These are phyloP conservation scores for Castanospermum australe DNA, from an alignment of 306 rosid genomes.

Conservation along the genomic window DNA sequence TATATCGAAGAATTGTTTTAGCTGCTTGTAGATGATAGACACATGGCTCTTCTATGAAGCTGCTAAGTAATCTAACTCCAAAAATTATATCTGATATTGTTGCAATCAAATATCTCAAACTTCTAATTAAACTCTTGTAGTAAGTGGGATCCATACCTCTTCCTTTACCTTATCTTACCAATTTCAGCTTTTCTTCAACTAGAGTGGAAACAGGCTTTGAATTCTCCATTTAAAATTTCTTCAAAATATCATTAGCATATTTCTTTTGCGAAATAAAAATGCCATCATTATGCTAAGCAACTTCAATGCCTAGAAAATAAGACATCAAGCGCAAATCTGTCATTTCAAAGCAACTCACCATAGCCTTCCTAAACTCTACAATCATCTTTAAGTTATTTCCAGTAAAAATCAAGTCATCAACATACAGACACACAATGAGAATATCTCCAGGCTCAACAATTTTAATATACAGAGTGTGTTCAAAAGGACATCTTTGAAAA, in stretches of 20 bases:
- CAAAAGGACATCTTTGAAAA: background rate
- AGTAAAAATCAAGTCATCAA: background rate
- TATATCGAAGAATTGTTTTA: background rate
- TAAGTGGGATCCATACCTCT: background rate
- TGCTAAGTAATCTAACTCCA: background rate
- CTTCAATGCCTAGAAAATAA: background rate
- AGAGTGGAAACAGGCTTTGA: background rate
- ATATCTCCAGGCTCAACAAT: background rate
- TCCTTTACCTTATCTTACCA: background rate
- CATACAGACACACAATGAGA: background rate
- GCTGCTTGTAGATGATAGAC: background rate
- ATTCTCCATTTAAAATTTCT: background rate
- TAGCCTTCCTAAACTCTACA: background rate
- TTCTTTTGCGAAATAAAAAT: background rate
- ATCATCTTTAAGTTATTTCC: background rate
- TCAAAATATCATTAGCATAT: background rate
- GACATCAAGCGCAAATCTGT: background rate
- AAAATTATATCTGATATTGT: background rate
- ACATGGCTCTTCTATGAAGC: background rate
- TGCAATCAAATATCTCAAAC: background rate
- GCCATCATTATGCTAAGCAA: background rate
- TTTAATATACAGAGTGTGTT: too few relatives aligned
- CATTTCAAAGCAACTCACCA: background rate
- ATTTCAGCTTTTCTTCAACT: background rate
- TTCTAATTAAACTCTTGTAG: background rate